A percentile compares a stretch with the other conserved stretches of the same genome.
These are phyloP conservation scores for Cercospora beticola DNA, from an alignment of 2,329 filamentous ascomycete genomes.

Conservation along the genomic window DNA sequence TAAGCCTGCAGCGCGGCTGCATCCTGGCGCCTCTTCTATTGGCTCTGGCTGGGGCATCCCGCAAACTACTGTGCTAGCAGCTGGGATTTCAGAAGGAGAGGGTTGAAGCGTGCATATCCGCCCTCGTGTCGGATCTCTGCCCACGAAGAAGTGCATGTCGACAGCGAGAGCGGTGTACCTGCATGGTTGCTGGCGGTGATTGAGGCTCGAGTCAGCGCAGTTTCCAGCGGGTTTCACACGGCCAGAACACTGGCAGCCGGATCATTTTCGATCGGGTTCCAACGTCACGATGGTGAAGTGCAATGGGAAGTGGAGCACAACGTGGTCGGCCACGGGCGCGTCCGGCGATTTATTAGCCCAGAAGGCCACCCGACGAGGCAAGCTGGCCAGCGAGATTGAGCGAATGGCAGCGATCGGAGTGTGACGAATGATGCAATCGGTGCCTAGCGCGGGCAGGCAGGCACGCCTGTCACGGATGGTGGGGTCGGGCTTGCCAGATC, in stretches of 20 bases:
- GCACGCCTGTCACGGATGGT: slow-evolving; percentile 1
- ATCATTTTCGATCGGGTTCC: background rate
- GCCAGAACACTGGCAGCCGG: background rate
- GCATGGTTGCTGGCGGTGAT: background rate
- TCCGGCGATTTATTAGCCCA: background rate
- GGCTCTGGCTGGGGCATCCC: background rate
- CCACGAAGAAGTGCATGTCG: background rate
- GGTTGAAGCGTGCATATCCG: slow-evolving; percentile 5
- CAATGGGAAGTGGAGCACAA: background rate
- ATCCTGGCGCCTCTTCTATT: slow-evolving; percentile 1
- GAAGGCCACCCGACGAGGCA: background rate
- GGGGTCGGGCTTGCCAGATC: background rate
- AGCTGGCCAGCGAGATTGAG: background rate
- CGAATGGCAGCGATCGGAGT: background rate
- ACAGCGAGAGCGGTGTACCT: slow-evolving; percentile 9
- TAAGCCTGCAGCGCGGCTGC: slow-evolving; percentile 7
- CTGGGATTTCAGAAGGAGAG: background rate
- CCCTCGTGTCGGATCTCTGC: slow-evolving; percentile 2
- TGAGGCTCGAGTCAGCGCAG: background rate
- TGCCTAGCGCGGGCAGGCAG: background rate
- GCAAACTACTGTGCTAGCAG: background rate
- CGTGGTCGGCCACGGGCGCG: background rate
- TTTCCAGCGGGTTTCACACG: background rate
- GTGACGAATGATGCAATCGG: background rate
- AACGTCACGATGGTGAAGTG: background rate